Evolutionary conservation across 2,329 filamentous ascomycete species (phyloP).

Genomic region (Beauveria sp.): DNA sequence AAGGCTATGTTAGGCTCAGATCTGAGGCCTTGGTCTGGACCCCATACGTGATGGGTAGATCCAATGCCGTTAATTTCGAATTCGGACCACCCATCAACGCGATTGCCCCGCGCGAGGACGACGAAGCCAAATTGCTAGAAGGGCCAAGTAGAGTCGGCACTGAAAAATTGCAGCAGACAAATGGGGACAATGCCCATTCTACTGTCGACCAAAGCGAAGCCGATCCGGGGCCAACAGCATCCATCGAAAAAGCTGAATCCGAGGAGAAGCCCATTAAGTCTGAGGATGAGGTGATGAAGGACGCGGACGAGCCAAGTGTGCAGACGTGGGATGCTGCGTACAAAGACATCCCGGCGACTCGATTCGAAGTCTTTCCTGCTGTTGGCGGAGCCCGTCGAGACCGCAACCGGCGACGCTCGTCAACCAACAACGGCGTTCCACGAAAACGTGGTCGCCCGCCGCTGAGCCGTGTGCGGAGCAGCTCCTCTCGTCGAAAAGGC

Average conservation of each 20-base stretch:
- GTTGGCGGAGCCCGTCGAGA: constrained; percentile 43
- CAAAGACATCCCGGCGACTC: constrained; percentile 54
- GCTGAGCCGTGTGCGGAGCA: constrained; percentile 26
- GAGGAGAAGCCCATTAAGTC: constrained; percentile 26
- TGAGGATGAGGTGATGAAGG: constrained; percentile 21
- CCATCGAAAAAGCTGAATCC: constrained; percentile 19
- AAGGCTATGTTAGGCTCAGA: constrained; percentile 80
- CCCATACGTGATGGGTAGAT: constrained; percentile 91
- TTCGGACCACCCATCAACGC: constrained; percentile 74
- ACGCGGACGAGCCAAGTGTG: constrained; percentile 22
- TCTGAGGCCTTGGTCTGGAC: constrained; percentile 83
- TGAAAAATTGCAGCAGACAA: constrained; percentile 17
- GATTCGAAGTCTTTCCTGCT: constrained; percentile 74
- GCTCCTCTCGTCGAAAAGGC: constrained; percentile 43
- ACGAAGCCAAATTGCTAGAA: constrained; percentile 39
- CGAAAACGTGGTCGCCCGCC: constrained; percentile 24
- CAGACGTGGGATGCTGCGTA: constrained; percentile 41
- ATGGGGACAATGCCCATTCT: constrained; percentile 15
- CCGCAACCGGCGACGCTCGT: constrained; percentile 33
- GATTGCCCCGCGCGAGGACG: constrained; percentile 79
- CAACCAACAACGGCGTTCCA: neutral
- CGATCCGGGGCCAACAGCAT: neutral
- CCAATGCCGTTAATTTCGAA: constrained; percentile 75
- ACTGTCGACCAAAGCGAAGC: constrained; percentile 1
- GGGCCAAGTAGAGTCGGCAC: constrained; percentile 17